Conservation (phyloP, 768 basidiomycete species). For the Auriculariales sp. region DNA sequence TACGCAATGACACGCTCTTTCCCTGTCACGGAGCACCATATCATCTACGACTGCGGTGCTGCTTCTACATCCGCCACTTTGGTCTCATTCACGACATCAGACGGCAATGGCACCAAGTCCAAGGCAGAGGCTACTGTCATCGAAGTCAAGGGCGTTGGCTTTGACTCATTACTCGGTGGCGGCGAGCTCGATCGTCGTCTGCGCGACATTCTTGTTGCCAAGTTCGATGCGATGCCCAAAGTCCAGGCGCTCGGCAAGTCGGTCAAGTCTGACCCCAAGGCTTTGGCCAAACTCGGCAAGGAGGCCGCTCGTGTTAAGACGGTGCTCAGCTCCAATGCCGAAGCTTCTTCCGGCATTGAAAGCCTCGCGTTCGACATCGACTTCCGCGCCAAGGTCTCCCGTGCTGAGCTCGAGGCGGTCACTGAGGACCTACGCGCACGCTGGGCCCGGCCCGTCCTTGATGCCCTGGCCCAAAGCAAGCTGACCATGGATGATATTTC, state of each 20-base stretch:
- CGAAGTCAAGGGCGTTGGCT: slow-evolving; percentile 68
- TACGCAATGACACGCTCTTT: slow-evolving; percentile 95
- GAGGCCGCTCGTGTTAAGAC: slow-evolving; percentile 85
- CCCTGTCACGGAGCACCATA: slow-evolving; percentile 61
- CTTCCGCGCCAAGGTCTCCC: slow-evolving; percentile 63
- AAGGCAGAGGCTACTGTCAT: slow-evolving; percentile 44
- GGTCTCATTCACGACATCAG: slow-evolving; percentile 38
- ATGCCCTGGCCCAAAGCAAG: slow-evolving; percentile 54
- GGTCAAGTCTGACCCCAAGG: slow-evolving; percentile 59
- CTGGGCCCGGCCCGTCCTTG: slow-evolving; percentile 59
- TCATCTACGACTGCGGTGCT: slow-evolving; percentile 92
- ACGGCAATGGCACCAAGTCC: slow-evolving; percentile 30
- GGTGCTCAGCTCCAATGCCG: slow-evolving; percentile 84
- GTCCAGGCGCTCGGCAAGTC: slow-evolving; percentile 22
- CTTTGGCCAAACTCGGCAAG: slow-evolving; percentile 88
- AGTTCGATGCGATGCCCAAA: slow-evolving; percentile 60
- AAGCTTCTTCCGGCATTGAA: slow-evolving; percentile 59
- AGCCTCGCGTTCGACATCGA: slow-evolving; percentile 84
- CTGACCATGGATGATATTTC: slow-evolving; percentile 58
- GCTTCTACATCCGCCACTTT: slow-evolving; percentile 67
- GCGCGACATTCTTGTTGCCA: slow-evolving; percentile 61
- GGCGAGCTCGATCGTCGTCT: slow-evolving; percentile 74
- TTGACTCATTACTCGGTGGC: slow-evolving; percentile 62
- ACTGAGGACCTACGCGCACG: slow-evolving; percentile 49
- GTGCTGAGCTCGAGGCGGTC: slow-evolving; percentile 63